phyloP scores from a whole-genome alignment of 2,329 filamentous ascomycete species.

The Immersiporthe knoxdaviesiana region DNA sequence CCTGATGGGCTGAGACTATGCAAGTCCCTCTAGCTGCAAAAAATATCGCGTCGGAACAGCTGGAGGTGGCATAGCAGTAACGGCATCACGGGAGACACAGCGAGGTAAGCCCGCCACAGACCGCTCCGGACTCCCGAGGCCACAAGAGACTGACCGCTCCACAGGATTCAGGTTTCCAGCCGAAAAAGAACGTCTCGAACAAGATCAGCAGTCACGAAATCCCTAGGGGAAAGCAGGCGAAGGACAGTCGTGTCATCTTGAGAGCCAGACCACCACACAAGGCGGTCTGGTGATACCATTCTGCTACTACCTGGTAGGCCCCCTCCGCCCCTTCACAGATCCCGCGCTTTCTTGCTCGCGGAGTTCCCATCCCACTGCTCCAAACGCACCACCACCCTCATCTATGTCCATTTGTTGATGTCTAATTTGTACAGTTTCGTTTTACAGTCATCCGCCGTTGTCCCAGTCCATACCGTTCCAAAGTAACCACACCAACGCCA shows the following conservation, averaged over 20 bases:
- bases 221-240: background rate
- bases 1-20: background rate
- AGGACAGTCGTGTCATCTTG: background rate
- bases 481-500: slow-evolving; percentile 25
- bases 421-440: slow-evolving; percentile 17
- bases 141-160: slow-evolving; percentile 15
- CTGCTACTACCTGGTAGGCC: slow-evolving; percentile 18
- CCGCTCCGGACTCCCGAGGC: background rate
- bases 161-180: background rate
- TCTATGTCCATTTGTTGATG: slow-evolving; percentile 17
- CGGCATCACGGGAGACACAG: background rate
- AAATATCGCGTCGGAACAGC: background rate
- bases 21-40: too few species aligned
- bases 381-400: slow-evolving; percentile 1
- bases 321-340: background rate
- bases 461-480: slow-evolving; percentile 11
- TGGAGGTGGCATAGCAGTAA: background rate
- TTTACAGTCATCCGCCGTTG: slow-evolving; percentile 13
- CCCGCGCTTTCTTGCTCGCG: slow-evolving; percentile 3
- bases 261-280: background rate
- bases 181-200: background rate
- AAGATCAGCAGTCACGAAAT: background rate
- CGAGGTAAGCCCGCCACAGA: slow-evolving; percentile 17
- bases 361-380: background rate
- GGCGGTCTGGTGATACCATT: slow-evolving; percentile 17